phyloP scores from a whole-genome alignment of 352 stramenopile species.

The Phytophthora pini region DNA sequence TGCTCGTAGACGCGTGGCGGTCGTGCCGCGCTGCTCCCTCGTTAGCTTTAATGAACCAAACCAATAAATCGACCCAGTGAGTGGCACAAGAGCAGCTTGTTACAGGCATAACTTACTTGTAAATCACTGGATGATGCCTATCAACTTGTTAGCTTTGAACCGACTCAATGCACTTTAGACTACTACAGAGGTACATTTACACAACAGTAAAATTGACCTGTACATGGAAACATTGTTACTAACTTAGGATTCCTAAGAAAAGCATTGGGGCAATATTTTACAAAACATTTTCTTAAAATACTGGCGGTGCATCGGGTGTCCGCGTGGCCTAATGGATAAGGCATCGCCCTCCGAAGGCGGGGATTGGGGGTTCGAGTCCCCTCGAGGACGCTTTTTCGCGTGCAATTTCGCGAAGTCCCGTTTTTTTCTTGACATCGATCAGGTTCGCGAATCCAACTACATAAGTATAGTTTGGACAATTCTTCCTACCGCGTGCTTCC shows the following conservation, averaged over 20 bases:
- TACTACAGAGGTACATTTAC: too few species aligned
- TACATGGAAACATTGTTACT: too few species aligned
- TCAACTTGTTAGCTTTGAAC: too few species aligned
- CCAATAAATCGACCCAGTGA: slow-evolving; percentile 22
- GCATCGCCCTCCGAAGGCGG: slow-evolving; percentile 23
- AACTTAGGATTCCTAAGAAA: too few species aligned
- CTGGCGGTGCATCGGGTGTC: neutral
- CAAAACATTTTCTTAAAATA: neutral
- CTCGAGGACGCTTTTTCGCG: slow-evolving; percentile 33
- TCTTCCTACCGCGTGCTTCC: neutral
- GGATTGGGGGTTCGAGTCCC: slow-evolving; percentile 45
- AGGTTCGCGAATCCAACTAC: too few species aligned
- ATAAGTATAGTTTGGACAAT: too few species aligned
- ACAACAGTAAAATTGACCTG: too few species aligned
- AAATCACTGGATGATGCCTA: too few species aligned
- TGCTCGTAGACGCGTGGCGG: slow-evolving; percentile 34
- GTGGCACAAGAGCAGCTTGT: neutral
- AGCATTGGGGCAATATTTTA: neutral
- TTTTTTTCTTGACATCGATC: too few species aligned
- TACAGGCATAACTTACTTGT: too few species aligned
- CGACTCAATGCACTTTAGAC: too few species aligned
- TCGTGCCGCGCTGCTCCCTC: slow-evolving; percentile 23
- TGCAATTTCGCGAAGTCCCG: too few species aligned
- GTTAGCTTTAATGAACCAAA: slow-evolving; percentile 41
- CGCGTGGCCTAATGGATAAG: slow-evolving; percentile 14